These are phyloP conservation scores for Climacium dendroides DNA, from an alignment of 225 moss, liverwort and hornwort genomes.

Conservation along the genomic window DNA sequence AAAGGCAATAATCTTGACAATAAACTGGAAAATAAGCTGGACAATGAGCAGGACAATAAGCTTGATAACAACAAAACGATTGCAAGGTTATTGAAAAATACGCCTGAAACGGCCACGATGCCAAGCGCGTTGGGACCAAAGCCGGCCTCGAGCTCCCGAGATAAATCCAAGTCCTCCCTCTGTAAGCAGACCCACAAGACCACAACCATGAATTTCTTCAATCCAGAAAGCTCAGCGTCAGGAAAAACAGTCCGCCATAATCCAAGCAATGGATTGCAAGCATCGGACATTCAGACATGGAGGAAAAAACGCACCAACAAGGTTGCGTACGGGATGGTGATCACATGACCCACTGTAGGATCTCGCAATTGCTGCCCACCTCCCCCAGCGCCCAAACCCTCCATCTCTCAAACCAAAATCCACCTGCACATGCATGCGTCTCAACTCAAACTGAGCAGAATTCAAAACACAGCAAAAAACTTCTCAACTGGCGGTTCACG, in stretches of 20 bases:
- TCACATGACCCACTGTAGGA: not conserved
- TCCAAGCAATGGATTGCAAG: not conserved
- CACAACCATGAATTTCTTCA: not conserved
- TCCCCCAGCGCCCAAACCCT: not conserved
- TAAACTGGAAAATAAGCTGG: not conserved
- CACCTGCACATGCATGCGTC: not conserved
- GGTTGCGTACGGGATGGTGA: slow-evolving; percentile 29
- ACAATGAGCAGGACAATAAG: not conserved
- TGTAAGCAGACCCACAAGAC: not conserved
- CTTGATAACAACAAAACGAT: not conserved
- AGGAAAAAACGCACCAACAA: slow-evolving; percentile 13
- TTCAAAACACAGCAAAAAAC: not conserved
- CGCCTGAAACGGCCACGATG: slow-evolving; percentile 72
- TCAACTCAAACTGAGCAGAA: not conserved
- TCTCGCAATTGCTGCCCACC: not conserved
- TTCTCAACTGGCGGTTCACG: not conserved
- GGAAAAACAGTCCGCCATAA: not conserved
- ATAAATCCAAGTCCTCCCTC: slow-evolving; percentile 54
- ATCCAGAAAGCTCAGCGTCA: not conserved
- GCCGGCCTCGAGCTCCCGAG: slow-evolving; percentile 52
- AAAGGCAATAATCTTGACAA: not conserved
- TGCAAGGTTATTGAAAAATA: not conserved
- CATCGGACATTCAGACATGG: not conserved
- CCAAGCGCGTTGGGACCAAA: slow-evolving; percentile 74
- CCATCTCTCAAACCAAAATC: slow-evolving; percentile 11